Conservation (phyloP, 2,329 filamentous ascomycete genomes). For the Neopestalotiopsis sp. region DNA sequence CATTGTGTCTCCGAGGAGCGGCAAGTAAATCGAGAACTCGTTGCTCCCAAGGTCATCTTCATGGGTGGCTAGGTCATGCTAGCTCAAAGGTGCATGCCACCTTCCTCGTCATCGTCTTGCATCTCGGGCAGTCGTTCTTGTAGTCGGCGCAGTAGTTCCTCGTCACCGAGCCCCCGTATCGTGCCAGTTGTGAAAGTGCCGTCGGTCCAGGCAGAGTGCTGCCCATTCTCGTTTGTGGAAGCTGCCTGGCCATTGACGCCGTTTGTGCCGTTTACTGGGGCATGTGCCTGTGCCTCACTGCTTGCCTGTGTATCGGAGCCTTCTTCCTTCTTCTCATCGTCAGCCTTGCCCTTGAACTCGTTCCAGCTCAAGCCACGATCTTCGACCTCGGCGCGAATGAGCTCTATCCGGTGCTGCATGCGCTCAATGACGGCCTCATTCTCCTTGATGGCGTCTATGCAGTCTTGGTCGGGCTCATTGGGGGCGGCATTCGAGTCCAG, state of each 20-base stretch:
- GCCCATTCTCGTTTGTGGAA: conserved; percentile 8
- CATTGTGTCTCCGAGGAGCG: not conserved
- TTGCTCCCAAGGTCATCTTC: not conserved
- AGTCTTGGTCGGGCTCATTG: conserved; percentile 66
- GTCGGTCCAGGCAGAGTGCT: conserved; percentile 60
- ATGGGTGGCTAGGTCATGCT: not conserved
- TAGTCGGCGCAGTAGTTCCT: conserved; percentile 61
- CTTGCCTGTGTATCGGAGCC: conserved; percentile 19
- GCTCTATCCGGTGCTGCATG: conserved; percentile 68
- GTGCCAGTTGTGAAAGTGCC: conserved; percentile 68
- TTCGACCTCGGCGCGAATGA: conserved; percentile 70
- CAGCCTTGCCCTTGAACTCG: conserved; percentile 57
- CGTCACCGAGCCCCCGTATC: conserved; percentile 60
- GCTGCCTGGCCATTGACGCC: conserved; percentile 31
- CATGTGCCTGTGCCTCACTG: conserved; percentile 9
- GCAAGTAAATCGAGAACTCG: not conserved
- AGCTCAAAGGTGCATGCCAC: conserved; percentile 13
- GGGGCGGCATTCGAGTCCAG: conserved; percentile 27
- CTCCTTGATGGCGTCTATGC: conserved; percentile 74
- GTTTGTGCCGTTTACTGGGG: conserved; percentile 21
- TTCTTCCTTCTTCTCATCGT: conserved; percentile 25
- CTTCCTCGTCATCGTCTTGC: conserved; percentile 44
- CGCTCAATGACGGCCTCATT: conserved; percentile 72
- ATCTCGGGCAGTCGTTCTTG: conserved; percentile 59
- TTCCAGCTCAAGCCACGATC: conserved; percentile 59